These are phyloP conservation scores for Yamadazyma buinensis DNA, from an alignment of 1,139 yeast species.

Conservation along the genomic window DNA sequence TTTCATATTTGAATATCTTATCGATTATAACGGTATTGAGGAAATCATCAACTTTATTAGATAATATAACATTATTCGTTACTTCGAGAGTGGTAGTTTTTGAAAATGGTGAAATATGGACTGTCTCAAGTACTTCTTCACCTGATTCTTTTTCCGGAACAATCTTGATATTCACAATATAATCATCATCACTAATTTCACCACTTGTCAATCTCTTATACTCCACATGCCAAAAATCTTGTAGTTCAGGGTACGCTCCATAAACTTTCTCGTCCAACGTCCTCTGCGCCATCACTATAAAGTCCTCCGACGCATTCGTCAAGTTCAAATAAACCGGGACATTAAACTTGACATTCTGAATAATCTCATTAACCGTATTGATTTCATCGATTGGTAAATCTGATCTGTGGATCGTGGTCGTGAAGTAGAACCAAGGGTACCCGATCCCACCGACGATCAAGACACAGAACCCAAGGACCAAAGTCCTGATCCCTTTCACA, in stretches of 20 bases:
- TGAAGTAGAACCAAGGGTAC: constrained; percentile 64
- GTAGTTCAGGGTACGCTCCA: constrained; percentile 18
- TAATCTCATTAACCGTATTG: constrained; percentile 31
- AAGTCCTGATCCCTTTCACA: constrained; percentile 8
- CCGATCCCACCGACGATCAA: constrained; percentile 49
- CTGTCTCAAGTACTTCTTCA: constrained; percentile 16
- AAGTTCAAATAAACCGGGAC: constrained; percentile 61
- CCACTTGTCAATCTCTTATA: constrained; percentile 14
- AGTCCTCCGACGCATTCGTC: constrained; percentile 22
- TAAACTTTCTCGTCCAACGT: constrained; percentile 24
- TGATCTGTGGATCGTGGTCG: constrained; percentile 76
- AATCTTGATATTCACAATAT: constrained; percentile 22
- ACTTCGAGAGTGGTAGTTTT: constrained; percentile 25
- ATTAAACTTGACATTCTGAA: constrained; percentile 33
- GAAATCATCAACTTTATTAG: constrained; percentile 30
- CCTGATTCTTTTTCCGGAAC: constrained; percentile 12
- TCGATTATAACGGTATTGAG: constrained; percentile 31
- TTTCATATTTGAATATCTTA: constrained; percentile 34
- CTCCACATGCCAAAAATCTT: constrained; percentile 26
- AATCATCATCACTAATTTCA: constrained; percentile 12
- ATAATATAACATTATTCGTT: constrained; percentile 23
- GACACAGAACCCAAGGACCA: constrained; percentile 12
- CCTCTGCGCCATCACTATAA: constrained; percentile 28
- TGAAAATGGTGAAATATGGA: constrained; percentile 32
- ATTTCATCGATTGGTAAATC: constrained; percentile 61